Conservation (phyloP, 2,329 filamentous ascomycete genomes). For the Neopestalotiopsis clavispora region DNA sequence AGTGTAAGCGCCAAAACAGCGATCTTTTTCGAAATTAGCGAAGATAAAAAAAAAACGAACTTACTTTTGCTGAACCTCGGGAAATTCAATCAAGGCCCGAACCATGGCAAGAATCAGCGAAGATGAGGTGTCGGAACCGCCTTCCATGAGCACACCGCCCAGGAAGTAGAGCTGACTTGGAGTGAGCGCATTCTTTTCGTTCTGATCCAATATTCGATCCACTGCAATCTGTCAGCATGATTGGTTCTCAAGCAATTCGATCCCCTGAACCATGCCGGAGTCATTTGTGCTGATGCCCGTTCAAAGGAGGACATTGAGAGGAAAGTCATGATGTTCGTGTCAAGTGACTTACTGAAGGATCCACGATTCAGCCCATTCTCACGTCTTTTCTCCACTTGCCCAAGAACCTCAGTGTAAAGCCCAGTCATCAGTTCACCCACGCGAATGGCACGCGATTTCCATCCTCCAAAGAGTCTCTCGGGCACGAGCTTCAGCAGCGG, state of each 20-base stretch:
- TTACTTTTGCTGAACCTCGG: neutral
- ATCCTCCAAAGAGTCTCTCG: slow-evolving; percentile 44
- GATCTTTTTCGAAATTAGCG: no score
- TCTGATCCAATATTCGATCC: slow-evolving; percentile 22
- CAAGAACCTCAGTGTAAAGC: slow-evolving; percentile 46
- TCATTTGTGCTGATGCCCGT: no score
- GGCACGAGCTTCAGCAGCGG: slow-evolving; percentile 49
- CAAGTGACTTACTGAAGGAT: no score
- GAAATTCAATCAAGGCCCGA: neutral
- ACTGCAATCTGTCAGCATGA: neutral
- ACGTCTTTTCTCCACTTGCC: slow-evolving; percentile 31
- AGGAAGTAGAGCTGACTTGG: slow-evolving; percentile 41
- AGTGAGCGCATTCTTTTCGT: slow-evolving; percentile 35
- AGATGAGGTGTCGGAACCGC: slow-evolving; percentile 41
- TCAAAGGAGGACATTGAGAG: no score
- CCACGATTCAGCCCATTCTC: slow-evolving; percentile 11
- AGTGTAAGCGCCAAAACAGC: no score
- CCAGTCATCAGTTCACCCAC: slow-evolving; percentile 45
- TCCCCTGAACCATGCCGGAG: no score
- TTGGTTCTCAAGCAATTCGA: no score
- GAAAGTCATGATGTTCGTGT: no score
- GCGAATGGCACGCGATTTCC: slow-evolving; percentile 38
- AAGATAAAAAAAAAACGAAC: no score
- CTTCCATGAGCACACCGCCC: slow-evolving; percentile 35
- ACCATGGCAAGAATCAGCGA: slow-evolving; percentile 35